A percentile compares a stretch with the other conserved stretches of the same genome.
Conservation (phyloP, 2,329 filamentous ascomycete genomes). For the Paecilomyces sp. region DNA sequence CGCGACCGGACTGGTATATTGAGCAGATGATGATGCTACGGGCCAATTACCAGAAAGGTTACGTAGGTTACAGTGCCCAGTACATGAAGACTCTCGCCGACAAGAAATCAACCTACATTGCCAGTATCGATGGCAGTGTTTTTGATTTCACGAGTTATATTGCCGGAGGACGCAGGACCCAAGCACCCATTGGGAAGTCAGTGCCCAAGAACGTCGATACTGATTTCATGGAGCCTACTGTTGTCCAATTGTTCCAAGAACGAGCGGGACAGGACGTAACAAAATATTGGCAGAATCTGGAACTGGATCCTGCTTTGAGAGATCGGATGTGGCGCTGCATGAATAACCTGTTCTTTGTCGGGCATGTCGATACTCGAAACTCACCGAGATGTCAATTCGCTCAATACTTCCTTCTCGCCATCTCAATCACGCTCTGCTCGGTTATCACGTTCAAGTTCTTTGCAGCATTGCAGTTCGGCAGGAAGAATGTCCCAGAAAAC, state of each 20-base stretch:
- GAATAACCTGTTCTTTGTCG: conserved; percentile 91
- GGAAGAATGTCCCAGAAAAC: conserved; percentile 87
- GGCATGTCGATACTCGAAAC: conserved; percentile 83
- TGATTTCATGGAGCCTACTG: conserved; percentile 72
- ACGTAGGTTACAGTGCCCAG: conserved; percentile 71
- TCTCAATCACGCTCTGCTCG: conserved; percentile 70
- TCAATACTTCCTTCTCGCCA: conserved; percentile 78
- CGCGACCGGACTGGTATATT: conserved; percentile 82
- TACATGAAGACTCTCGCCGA: conserved; percentile 66
- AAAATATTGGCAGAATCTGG: conserved; percentile 70
- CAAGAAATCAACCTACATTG: conserved; percentile 58
- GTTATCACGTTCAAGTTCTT: conserved; percentile 96
- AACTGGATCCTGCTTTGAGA: conserved; percentile 51
- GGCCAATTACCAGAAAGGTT: conserved; percentile 75
- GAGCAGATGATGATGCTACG: conserved; percentile 78
- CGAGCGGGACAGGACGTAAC: conserved; percentile 73
- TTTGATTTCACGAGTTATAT: conserved; percentile 88
- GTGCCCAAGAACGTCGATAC: conserved; percentile 46
- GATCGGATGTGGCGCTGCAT: conserved; percentile 72
- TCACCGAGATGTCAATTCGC: conserved; percentile 80
- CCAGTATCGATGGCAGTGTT: conserved; percentile 68
- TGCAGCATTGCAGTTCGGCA: conserved; percentile 87
- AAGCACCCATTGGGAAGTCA: conserved; percentile 48
- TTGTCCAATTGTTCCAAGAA: conserved; percentile 70
- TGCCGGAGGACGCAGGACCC: conserved; percentile 61